These are phyloP conservation scores for Puccinia horiana DNA, from an alignment of 1,284 basidiomycete genomes.

Conservation along the genomic window DNA sequence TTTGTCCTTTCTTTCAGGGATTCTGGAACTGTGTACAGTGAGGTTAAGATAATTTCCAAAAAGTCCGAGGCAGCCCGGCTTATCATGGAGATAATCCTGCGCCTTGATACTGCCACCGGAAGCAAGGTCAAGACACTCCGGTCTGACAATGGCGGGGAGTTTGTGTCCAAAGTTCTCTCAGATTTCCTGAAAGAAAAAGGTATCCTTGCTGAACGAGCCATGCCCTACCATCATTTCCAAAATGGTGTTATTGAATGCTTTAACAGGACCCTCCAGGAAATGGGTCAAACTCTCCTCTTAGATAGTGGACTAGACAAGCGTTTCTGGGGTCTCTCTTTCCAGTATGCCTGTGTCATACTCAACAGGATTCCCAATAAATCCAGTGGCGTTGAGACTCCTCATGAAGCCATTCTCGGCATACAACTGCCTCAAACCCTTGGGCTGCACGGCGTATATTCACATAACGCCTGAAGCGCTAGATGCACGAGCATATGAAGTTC, in stretches of 20 bases:
- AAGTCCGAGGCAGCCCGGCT: not conserved
- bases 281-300: conserved; percentile 17
- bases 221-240: not conserved
- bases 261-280: conserved; percentile 13
- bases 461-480: conserved; percentile 25
- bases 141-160: conserved; percentile 18
- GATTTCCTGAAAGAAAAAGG: not conserved
- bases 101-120: not conserved
- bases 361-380: conserved; percentile 21
- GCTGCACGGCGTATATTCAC: not conserved
- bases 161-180: not conserved
- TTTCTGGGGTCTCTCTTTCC: not conserved
- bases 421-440: not conserved
- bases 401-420: not conserved
- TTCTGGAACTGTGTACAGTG: not conserved
- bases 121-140: conserved; percentile 2
- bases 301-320: not conserved
- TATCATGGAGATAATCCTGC: not conserved
- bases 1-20: not conserved
- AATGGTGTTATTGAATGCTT: not conserved
- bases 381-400: not conserved
- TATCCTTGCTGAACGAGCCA: not conserved
- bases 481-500: not conserved
- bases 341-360: not conserved
- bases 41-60: not conserved